Evolutionary conservation across 768 basidiomycete genomes (phyloP).

Genomic region (Strobilomyces confusus): DNA sequence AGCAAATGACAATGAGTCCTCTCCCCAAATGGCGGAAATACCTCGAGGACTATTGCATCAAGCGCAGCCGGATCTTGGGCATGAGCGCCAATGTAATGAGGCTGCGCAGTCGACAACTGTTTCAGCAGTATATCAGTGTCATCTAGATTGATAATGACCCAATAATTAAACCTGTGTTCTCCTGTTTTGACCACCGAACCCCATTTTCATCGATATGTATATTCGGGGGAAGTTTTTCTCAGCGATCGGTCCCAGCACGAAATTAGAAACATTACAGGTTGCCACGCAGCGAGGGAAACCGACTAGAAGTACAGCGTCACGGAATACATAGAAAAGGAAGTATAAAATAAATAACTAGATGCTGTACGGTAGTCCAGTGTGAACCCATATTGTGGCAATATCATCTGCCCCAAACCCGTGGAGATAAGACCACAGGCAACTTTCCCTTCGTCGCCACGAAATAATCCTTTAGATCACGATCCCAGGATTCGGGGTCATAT

Average conservation of each 20-base stretch:
- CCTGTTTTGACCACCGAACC: not conserved
- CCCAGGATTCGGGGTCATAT: constrained; percentile 33
- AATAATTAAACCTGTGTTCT: constrained; percentile 1
- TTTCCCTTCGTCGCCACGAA: constrained; percentile 36
- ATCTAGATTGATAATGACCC: not conserved
- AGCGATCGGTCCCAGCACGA: not conserved
- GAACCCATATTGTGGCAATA: constrained; percentile 12
- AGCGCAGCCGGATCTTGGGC: not conserved
- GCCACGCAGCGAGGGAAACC: constrained; percentile 8
- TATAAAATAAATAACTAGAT: constrained; percentile 21
- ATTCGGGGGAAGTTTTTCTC: constrained; percentile 9
- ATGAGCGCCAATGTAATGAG: not conserved
- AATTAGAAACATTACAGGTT: constrained; percentile 6
- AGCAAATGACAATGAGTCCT: constrained; percentile 4
- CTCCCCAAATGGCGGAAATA: constrained; percentile 21
- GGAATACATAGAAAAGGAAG: constrained; percentile 8
- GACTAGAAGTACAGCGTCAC: constrained; percentile 14
- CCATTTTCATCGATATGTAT: constrained; percentile 3
- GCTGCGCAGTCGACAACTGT: not conserved
- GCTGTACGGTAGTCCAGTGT: constrained; percentile 24
- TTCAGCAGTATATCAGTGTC: not conserved
- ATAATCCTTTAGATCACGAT: constrained; percentile 34
- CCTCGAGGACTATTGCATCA: constrained; percentile 9
- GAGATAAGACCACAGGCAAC: constrained; percentile 34
- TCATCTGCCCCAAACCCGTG: constrained; percentile 24